These are phyloP conservation scores for Liriodendron chinense DNA, from an alignment of 164 flowering plant genomes.

Conservation along the genomic window DNA sequence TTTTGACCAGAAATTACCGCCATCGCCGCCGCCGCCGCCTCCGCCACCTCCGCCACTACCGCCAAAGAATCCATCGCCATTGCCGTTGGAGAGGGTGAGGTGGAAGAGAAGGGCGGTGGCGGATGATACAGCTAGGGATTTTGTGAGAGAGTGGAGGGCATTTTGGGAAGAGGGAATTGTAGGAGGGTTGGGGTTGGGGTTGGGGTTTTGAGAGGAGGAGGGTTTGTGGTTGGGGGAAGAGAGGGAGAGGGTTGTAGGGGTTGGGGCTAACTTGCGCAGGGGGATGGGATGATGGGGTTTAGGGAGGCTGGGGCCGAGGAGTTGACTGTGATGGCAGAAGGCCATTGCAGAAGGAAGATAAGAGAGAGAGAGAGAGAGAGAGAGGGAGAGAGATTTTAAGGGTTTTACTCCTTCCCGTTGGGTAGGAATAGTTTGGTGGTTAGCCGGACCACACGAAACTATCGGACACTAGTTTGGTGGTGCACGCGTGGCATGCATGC, in stretches of 20 bases:
- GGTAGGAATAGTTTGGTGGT: background rate
- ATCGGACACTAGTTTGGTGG: no score
- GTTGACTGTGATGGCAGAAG: background rate
- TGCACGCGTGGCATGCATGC: no score
- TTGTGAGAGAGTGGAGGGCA: conserved; percentile 19
- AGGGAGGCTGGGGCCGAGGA: background rate
- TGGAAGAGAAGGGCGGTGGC: conserved; percentile 21
- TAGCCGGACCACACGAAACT: no score
- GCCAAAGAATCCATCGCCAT: conserved; percentile 18
- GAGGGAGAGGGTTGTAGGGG: background rate
- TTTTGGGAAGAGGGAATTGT: conserved; percentile 8
- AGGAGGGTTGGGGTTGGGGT: background rate
- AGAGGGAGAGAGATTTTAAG: background rate
- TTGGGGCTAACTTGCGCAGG: conserved; percentile 1
- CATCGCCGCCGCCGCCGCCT: conserved; percentile 29
- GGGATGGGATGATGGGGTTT: background rate
- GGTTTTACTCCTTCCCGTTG: background rate
- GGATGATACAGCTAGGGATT: conserved; percentile 36
- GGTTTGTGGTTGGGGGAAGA: conserved; percentile 1
- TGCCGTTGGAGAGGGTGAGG: conserved; percentile 16
- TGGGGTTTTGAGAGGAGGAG: conserved; percentile 13
- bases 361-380: no score
- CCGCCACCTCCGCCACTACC: conserved; percentile 29
- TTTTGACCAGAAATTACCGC: conserved; percentile 53
- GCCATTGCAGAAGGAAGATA: background rate